Evolutionary conservation across 2,329 filamentous ascomycete species (phyloP), one percentile per base, ranked within the genome.

Genomic region (Nigrospora sphaerica): DNA sequence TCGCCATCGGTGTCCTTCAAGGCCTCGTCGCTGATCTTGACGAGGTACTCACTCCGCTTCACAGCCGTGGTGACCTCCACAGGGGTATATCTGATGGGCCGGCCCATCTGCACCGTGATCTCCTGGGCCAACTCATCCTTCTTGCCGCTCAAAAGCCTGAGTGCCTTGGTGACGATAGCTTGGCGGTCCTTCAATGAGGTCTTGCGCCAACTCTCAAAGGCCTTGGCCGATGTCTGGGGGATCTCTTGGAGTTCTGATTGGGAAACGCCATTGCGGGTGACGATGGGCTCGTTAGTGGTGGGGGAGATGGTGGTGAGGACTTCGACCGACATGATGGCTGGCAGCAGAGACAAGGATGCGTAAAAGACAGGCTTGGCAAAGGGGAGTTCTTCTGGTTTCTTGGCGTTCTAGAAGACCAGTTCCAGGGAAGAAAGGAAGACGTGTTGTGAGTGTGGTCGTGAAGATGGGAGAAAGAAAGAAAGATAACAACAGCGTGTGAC

Each of bases 31-130:
- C 86, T 89, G 52, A 95, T 85, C 63, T 88, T 89, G 57, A 95
- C 75, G 47, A 97, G 72, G 62, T 95, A 95, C 61, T 95, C 83
- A 53, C 84, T 87, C 52, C 92, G 81, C 70, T 86, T 88, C 54
- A 95, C 79, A 9, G 91, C 91, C 14, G 92, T 97, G 31, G 80
- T 71, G 54, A 97, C 77, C 71, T 97, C 92, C 55, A 83, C 89
- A 40, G 78, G 83, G 0, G 88, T 87, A 65, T 92, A 96, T 34
- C 86, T 79, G 58, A 96, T 95, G 32, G 92, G 92, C 17, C 92
- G 79, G 37, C 92, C 92, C 91, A 97, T 97, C 71, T 97, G 91
- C 63, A 88, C 84, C 0, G 91, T 96, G 49, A 97, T 71, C 64
- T 96, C 91, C 55, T 81, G 77, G 6, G 86, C 90, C 32, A 97